Base-by-base conservation (phyloP, 2,329 filamentous ascomycete species). In the Ascomycota sp. region DNA sequence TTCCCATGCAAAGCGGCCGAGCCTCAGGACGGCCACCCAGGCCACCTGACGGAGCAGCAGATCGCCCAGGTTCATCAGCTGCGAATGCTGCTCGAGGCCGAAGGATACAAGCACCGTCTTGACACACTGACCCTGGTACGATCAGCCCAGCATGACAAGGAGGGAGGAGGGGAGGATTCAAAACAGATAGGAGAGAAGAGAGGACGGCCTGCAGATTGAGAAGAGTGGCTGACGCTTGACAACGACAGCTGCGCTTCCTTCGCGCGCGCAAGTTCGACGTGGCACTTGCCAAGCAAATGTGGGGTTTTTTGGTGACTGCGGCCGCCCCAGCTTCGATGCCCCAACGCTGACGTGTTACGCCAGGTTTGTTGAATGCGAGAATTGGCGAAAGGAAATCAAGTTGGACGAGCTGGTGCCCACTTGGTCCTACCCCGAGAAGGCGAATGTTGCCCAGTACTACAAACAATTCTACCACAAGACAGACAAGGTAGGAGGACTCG, bases 401-500 rank as follows among this genome's bases (percentile, higher is more conserved):
- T 78, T 92, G 21, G 81, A 94, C 56, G 66, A 85, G 38, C 66
- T 81, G 23, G 70, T 86, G 32, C 71, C 69, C 38, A 75, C 60
- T 42, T 93, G 91, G 63, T 73, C 89, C 35, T 94, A 93, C 61
- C 65, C 65, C 38, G 85, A 94, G 66, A 89, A 86, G 56, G 46
- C 68, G 32, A 53, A 86, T 49, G 69, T 98, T 34, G 80, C 80
- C 55, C 63, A 86, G 56, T 93, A 79, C 65, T 98, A 98, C 59
- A 82, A 82, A 28, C 89, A 98, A 59, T 98, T 89, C 64, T 98
- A 98, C 63, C 89, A 98, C 69, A 94, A 94, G 63, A 86, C 74
- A 9, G 81, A 89, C 57, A 83, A 82, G 59, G 72, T 75, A 52
- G 32, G 27, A 22, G 5, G 1, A 11, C 9, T 13, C 9, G 8